These are phyloP conservation scores for Ceratobasidium sp. DNA, from an alignment of 1,284 basidiomycete species.

Conservation along the genomic window DNA sequence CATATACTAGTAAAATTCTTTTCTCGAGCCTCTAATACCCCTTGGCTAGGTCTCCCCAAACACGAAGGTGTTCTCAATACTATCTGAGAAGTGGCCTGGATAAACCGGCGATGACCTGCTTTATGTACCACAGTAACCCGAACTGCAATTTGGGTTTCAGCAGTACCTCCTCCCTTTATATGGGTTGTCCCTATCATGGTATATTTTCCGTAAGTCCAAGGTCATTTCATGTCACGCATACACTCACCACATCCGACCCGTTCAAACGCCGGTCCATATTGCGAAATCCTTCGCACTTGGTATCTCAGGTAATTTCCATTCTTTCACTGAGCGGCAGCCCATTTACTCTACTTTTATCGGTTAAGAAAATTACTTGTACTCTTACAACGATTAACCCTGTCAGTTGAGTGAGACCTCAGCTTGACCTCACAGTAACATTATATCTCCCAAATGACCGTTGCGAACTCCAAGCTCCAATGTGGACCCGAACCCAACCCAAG, in stretches of 20 bases:
- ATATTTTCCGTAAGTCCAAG: neutral
- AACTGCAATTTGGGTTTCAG: neutral
- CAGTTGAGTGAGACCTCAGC: neutral
- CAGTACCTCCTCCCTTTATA: neutral
- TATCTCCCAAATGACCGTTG: too few relatives aligned
- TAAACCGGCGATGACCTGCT: neutral
- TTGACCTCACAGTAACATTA: too few relatives aligned
- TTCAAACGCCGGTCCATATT: neutral
- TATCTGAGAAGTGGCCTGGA: conserved; percentile 3
- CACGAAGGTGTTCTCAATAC: neutral
- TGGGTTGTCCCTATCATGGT: neutral
- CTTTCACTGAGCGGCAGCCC: neutral
- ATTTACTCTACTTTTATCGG: neutral
- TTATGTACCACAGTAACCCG: neutral
- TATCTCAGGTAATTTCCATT: neutral
- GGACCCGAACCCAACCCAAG: too few relatives aligned
- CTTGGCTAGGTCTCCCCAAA: neutral
- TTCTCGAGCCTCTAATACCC: neutral
- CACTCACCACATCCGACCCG: neutral
- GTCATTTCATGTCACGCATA: neutral
- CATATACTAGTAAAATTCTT: neutral
- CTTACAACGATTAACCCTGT: neutral
- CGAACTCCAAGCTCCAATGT: too few relatives aligned
- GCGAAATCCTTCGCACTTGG: neutral
- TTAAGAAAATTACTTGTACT: neutral